phyloP scores from a whole-genome alignment of 768 basidiomycete genomes.

The Termitomyces sp. region DNA sequence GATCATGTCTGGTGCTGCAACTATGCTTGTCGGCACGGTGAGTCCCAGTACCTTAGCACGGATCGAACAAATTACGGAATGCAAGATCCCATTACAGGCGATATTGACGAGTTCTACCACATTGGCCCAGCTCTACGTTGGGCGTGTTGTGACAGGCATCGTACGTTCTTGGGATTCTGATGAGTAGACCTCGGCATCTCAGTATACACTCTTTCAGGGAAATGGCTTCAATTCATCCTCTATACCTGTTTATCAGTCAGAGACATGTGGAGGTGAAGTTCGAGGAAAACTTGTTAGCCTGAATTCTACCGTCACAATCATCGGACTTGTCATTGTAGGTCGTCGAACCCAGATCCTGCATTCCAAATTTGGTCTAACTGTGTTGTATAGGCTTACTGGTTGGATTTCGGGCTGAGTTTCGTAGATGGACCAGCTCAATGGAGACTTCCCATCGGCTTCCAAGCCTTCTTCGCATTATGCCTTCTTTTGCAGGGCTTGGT shows the following conservation, averaged over 20 bases:
- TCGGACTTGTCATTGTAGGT: slow-evolving; percentile 32
- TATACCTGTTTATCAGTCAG: slow-evolving; percentile 34
- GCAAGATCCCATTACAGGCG: slow-evolving; percentile 16
- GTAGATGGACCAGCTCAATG: slow-evolving; percentile 23
- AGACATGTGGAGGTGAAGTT: slow-evolving; percentile 29
- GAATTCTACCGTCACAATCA: slow-evolving; percentile 32
- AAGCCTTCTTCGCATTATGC: slow-evolving; percentile 31
- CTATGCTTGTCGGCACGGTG: slow-evolving; percentile 33
- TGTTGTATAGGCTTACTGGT: slow-evolving; percentile 27
- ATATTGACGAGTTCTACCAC: slow-evolving; percentile 34
- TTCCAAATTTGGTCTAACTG: not conserved
- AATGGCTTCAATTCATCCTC: slow-evolving; percentile 37
- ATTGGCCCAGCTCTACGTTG: slow-evolving; percentile 29
- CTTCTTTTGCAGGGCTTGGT: slow-evolving; percentile 28
- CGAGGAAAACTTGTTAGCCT: slow-evolving; percentile 29
- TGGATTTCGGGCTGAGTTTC: slow-evolving; percentile 35
- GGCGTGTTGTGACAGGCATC: slow-evolving; percentile 31
- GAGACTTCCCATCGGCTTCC: slow-evolving; percentile 27
- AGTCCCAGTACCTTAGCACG: slow-evolving; percentile 3
- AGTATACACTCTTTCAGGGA: slow-evolving; percentile 17
- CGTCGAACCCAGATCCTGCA: not conserved
- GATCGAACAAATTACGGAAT: not conserved
- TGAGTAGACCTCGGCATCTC: not conserved
- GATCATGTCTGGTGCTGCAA: slow-evolving; percentile 30
- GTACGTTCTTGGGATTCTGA: slow-evolving; percentile 13